Evolutionary conservation across 139 green algal genomes (phyloP).

Genomic region (Tetraselmis chui): DNA sequence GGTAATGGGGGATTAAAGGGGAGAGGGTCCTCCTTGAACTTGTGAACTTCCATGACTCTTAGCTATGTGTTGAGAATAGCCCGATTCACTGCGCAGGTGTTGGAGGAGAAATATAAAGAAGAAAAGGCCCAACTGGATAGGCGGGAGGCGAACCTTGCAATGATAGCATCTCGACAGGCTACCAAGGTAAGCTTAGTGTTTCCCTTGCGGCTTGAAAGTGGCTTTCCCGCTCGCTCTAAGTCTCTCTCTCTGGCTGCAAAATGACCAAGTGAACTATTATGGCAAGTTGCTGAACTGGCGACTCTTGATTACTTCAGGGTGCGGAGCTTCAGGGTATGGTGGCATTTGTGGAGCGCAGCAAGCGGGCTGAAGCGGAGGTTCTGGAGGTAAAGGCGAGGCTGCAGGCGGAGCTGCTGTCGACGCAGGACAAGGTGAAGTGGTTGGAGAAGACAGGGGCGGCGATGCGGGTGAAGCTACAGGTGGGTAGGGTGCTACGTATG

Average conservation of each 20-base stretch:
- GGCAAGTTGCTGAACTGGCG: too few species aligned
- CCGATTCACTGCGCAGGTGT: too few species aligned
- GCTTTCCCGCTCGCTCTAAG: too few species aligned
- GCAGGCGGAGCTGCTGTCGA: background rate
- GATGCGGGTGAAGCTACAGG: background rate
- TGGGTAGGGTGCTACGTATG: too few species aligned
- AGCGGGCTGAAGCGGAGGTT: background rate
- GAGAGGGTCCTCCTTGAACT: too few species aligned
- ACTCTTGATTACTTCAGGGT: background rate
- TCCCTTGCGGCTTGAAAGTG: too few species aligned
- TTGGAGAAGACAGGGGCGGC: background rate
- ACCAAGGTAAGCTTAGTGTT: background rate
- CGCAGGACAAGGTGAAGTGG: background rate
- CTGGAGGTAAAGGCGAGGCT: background rate
- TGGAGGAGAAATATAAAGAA: background rate
- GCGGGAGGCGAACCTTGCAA: background rate
- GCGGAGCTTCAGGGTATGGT: background rate
- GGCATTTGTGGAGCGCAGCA: background rate
- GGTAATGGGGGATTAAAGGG: too few species aligned
- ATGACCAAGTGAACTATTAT: too few species aligned
- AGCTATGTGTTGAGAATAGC: too few species aligned
- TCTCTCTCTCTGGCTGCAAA: too few species aligned
- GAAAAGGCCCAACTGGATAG: background rate
- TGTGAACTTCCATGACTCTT: too few species aligned
- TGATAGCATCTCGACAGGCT: background rate